Evolutionary conservation across 139 green algal species (phyloP), one percentile per base, ranked within the genome.

Genomic region (Nannochloris sp.): DNA sequence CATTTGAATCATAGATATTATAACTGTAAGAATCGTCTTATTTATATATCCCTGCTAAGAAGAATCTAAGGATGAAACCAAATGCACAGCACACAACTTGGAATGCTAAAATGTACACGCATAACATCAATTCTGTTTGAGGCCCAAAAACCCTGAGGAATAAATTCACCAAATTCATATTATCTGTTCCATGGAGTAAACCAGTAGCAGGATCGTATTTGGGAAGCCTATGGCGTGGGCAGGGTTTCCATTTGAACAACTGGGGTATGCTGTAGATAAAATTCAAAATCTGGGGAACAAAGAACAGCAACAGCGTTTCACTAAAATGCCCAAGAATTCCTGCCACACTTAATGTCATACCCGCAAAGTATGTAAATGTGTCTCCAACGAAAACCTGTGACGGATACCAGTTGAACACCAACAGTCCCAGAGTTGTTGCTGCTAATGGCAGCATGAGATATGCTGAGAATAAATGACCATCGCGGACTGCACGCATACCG

Each of bases 291-390:
- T 95, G 87, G 2, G 93, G 93, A 3, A 96, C 64, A 23, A 98
- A 84, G 75, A 99, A 97, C 15, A 98, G 68, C 56, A 99, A 81
- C 57, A 99, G 78, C 24, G 88, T 99, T 75, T 99, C 93, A 44
- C 72, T 89, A 67, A 95, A 95, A 80, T 99, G 94, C 14, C 94
- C 94, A 31, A 99, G 78, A 56, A 97, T 97, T 59, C 94, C 91
- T 1, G 90, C 89, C 6, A 97, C 91, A 8, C 88, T 93, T n/a
- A 99, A 80, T 0, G 89, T 79, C 90, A 97, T 98, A 65, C 94
- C 94, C 0, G 91, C 90, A 87, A 99, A 98, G 74, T 97, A 97
- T n/a, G 93, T 98, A 81, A 90, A 99, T 2, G 93, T 98, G 79
- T 99, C 93, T 8, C 93, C 93, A 48, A 98, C 93, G 78, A 98